phyloP scores from a whole-genome alignment of 345 rosid species.

The Eucalyptus victrix region DNA sequence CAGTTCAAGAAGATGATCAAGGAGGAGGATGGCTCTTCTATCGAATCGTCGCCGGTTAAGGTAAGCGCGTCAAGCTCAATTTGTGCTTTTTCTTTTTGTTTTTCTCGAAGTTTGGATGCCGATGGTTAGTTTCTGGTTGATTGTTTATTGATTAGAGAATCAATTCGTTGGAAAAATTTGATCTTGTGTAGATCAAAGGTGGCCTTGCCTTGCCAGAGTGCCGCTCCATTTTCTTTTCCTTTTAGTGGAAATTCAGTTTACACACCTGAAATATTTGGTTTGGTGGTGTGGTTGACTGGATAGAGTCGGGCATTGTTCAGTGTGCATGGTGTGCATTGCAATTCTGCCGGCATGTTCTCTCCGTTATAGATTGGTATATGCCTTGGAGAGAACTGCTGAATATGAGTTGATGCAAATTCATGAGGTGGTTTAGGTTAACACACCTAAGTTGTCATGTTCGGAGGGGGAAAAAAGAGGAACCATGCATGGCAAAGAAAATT shows the following conservation, averaged over 20 bases:
- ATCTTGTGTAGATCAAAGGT: not conserved
- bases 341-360: not conserved
- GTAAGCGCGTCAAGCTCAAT: slow-evolving; percentile 3
- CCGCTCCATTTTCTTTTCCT: not conserved
- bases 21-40: slow-evolving; percentile 9
- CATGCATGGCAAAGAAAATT: not conserved
- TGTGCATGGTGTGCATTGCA: not conserved
- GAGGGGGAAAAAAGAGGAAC: not conserved
- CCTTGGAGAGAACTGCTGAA: not conserved
- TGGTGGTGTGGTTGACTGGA: not conserved
- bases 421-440: not conserved
- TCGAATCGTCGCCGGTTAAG: slow-evolving; percentile 29
- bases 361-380: not conserved
- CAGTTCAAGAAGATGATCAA: slow-evolving; percentile 60
- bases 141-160: not conserved
- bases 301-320: not conserved
- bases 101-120: not conserved
- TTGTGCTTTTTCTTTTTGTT: not conserved
- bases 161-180: not conserved
- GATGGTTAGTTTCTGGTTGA: not conserved
- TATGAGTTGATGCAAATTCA: not conserved
- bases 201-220: not conserved
- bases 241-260: not conserved
- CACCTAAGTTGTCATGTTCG: not conserved
- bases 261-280: not conserved